phyloP scores from a whole-genome alignment of 1,139 yeast species.

The Geotrichum armillariae region DNA sequence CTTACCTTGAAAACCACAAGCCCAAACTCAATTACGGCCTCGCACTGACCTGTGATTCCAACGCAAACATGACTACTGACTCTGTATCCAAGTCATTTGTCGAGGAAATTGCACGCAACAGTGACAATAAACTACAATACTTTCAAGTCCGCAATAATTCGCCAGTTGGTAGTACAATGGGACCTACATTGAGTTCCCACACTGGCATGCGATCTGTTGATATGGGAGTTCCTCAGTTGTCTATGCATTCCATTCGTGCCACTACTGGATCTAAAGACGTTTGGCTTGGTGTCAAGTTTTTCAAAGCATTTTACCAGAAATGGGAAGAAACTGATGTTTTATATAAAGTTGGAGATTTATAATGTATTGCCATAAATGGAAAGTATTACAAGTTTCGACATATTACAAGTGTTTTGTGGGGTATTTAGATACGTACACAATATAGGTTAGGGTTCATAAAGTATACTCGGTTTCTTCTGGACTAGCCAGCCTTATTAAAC shows the following conservation, averaged over 20 bases:
- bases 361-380: too few relatives aligned
- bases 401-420: too few relatives aligned
- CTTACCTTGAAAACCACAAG: slow-evolving; percentile 69
- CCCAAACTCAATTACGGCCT: slow-evolving; percentile 80
- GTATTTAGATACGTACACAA: too few relatives aligned
- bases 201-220: slow-evolving; percentile 88
- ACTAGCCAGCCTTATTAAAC: too few relatives aligned
- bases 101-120: slow-evolving; percentile 60
- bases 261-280: slow-evolving; percentile 89
- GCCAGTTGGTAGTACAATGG: slow-evolving; percentile 95
- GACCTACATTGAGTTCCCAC: slow-evolving; percentile 84
- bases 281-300: slow-evolving; percentile 61
- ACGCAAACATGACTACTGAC: slow-evolving; percentile 82
- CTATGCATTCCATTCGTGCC: slow-evolving; percentile 95
- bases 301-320: slow-evolving; percentile 62
- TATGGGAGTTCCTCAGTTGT: slow-evolving; percentile 86
- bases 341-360: slow-evolving; percentile 36
- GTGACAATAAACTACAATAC: slow-evolving; percentile 63
- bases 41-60: slow-evolving; percentile 69
- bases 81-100: slow-evolving; percentile 64
- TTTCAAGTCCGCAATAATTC: slow-evolving; percentile 73
- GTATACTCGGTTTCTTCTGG: too few relatives aligned
- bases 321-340: slow-evolving; percentile 42
- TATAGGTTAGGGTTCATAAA: too few relatives aligned
- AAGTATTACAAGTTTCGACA: too few relatives aligned